Base-by-base conservation (phyloP, 805 yeast genomes). In the Tetrapisispora namnaoensis region DNA sequence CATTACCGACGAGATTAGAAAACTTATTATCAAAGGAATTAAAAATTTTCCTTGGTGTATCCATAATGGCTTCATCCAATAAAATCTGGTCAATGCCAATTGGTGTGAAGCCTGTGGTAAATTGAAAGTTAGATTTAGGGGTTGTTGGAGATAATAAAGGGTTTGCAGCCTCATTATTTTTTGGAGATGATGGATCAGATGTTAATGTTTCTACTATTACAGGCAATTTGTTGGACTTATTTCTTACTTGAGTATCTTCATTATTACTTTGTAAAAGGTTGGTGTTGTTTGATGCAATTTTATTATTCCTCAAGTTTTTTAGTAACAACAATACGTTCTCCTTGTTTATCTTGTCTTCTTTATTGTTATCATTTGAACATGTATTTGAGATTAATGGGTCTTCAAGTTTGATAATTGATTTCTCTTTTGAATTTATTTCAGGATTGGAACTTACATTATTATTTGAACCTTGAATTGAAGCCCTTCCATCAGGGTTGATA, bases 401-500 rank as follows among this genome's bases (percentile, higher is more conserved):
- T 17, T 48, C 22, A 16, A 24, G 9, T 42, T 42, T 36, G 28
- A 27, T 42, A 45, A 27, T 38, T 47, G 21, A 27, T 30, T 8
- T 22, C n/a, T 30, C 18, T 42, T 42, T n/a, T 2, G 9, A n/a
- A 14, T 32, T 21, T 4, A 8, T 8, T 6, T 6, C 28, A 24
- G 28, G 4, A 24, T 24, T 24, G 28, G 17, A 16, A 10, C 7
- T 17, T 13, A n/a, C 14, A 6, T 42, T 2, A 37, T 24, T 16
- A 17, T 4, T 13, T 17, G 59, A 51, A 13, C 56, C 57, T 9
- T 56, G 55, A 44, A 65, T 63, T 4, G 59, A 47, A 7, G 70
- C 70, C 41, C 62, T 65, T n/a, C 69, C 69, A 44, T 63, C 57
- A 20, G 60, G 53, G 16, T 65, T 66, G 24, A 65, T 53, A 27